These are phyloP conservation scores for Diplodia mutila DNA, from an alignment of 2,329 filamentous ascomycete species.

Conservation along the genomic window DNA sequence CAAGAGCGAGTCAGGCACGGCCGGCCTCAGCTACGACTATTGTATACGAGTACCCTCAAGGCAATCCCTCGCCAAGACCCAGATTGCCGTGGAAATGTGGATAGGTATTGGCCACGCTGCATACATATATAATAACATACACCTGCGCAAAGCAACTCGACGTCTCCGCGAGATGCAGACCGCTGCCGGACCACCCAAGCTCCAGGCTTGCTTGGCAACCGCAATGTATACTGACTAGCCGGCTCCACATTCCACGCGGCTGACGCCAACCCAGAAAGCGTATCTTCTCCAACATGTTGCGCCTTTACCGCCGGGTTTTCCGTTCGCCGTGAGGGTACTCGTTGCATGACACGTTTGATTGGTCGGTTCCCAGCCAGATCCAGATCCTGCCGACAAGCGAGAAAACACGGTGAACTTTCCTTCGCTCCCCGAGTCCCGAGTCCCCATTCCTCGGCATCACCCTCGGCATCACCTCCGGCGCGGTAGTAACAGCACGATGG, in stretches of 20 bases:
- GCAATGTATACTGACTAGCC: slow-evolving; percentile 2
- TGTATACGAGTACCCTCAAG: not conserved
- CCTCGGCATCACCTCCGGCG: too few species aligned
- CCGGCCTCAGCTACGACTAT: not conserved
- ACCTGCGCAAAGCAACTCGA: not conserved
- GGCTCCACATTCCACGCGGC: slow-evolving; percentile 1
- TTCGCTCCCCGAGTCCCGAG: too few species aligned
- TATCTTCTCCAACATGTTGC: not conserved
- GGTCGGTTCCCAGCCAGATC: too few species aligned
- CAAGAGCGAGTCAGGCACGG: not conserved
- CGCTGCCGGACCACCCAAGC: not conserved
- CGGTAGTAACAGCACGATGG: too few species aligned
- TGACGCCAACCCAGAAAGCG: not conserved
- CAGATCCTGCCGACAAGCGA: too few species aligned
- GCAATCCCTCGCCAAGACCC: not conserved
- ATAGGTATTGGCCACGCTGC: not conserved
- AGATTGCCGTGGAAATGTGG: not conserved
- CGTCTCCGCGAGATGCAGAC: not conserved
- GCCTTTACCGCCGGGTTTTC: not conserved
- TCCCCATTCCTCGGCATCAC: not conserved
- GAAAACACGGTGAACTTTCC: too few species aligned
- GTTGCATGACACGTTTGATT: too few species aligned
- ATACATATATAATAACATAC: not conserved
- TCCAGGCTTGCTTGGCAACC: not conserved
- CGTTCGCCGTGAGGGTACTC: too few species aligned